Percentiles rank a stretch among this genome's conserved stretches.
Conservation (phyloP, 257 asterid species). For the Fraxinus pennsylvanica region DNA sequence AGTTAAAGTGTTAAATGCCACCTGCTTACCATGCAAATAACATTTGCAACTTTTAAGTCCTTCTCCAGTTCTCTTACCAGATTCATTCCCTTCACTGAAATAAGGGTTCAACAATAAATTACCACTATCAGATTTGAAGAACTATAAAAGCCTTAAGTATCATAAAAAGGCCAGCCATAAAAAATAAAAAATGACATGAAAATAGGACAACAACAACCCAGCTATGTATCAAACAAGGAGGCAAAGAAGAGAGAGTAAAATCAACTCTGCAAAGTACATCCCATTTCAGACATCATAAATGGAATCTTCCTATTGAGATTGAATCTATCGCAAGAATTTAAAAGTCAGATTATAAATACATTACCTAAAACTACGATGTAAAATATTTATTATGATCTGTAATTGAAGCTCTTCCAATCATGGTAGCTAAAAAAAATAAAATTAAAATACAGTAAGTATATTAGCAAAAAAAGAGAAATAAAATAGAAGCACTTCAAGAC, state of each 20-base stretch:
- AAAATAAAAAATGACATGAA: neutral
- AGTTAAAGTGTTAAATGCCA: conserved; percentile 35
- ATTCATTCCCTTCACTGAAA: conserved; percentile 95
- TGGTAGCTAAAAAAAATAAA: neutral
- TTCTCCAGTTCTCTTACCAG: conserved; percentile 92
- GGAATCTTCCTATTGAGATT: neutral
- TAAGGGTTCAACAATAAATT: conserved; percentile 25
- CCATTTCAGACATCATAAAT: neutral
- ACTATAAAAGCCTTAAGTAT: conserved; percentile 19
- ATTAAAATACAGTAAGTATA: neutral
- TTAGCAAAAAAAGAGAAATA: neutral
- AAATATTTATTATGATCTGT: neutral
- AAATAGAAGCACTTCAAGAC: neutral
- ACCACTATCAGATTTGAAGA: conserved; percentile 19
- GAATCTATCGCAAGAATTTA: neutral
- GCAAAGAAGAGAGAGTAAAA: conserved; percentile 19
- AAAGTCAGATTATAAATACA: neutral
- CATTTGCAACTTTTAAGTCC: conserved; percentile 98
- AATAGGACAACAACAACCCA: conserved; percentile 12
- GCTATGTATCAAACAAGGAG: conserved; percentile 8
- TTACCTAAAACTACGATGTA: conserved; percentile 7
- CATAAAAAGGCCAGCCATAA: conserved; percentile 7
- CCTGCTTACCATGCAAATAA: conserved; percentile 98
- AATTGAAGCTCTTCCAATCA: conserved; percentile 18
- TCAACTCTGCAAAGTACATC: neutral